phyloP scores from a whole-genome alignment of 2,329 filamentous ascomycete genomes.

The Aspergillus costaricaensis region DNA sequence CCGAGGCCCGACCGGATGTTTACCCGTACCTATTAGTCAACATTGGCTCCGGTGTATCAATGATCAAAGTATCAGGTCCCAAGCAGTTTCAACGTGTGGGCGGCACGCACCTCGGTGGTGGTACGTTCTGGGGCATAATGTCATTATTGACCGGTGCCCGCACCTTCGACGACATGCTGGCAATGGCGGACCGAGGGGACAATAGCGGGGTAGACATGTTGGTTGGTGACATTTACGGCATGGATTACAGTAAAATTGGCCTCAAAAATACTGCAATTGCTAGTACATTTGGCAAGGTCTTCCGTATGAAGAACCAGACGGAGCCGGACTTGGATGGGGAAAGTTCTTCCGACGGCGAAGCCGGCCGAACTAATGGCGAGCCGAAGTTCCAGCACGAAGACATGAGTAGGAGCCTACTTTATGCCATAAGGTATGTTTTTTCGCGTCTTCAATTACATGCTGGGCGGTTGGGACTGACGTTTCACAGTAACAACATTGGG shows the following conservation, averaged over 20 bases:
- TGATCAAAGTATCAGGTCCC: conserved; percentile 94
- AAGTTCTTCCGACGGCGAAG: conserved; percentile 56
- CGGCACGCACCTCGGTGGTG: conserved; percentile 89
- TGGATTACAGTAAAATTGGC: conserved; percentile 93
- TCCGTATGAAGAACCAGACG: conserved; percentile 84
- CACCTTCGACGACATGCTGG: conserved; percentile 97
- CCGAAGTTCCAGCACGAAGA: conserved; percentile 73
- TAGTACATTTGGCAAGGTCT: conserved; percentile 94
- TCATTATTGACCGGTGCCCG: conserved; percentile 89
- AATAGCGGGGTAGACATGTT: conserved; percentile 94
- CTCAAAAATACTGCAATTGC: conserved; percentile 95
- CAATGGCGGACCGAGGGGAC: conserved; percentile 85
- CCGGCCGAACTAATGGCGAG: conserved; percentile 39
- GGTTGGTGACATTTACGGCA: conserved; percentile 96
- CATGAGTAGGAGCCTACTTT: conserved; percentile 86
- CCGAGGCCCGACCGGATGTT: conserved; percentile 73
- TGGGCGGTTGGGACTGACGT: conserved; percentile 26
- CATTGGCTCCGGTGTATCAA: conserved; percentile 94
- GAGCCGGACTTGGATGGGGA: conserved; percentile 76
- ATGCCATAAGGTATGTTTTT: conserved; percentile 69
- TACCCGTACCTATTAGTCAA: conserved; percentile 98
- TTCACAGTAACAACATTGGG: conserved; percentile 84
- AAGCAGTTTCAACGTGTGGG: conserved; percentile 86
- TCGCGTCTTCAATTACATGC: conserved; percentile 7
- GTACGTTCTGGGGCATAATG: conserved; percentile 95